These are phyloP conservation scores for Gentiana straminea DNA, from an alignment of 257 asterid genomes.

Conservation along the genomic window DNA sequence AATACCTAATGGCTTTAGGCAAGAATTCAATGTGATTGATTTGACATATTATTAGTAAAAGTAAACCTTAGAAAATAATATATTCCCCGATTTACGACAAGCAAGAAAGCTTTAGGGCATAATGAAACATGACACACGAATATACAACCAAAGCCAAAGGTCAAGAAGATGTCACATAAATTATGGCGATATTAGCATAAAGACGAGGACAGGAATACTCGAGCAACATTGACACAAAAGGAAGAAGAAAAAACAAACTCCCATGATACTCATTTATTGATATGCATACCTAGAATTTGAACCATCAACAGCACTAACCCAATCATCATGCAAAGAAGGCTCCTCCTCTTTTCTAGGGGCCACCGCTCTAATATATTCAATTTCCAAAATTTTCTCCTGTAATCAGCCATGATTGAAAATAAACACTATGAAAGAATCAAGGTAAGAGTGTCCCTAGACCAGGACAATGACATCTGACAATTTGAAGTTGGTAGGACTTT, in stretches of 20 bases:
- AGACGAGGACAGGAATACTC: background rate
- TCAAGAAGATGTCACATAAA: background rate
- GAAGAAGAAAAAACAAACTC: background rate
- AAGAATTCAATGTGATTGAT: too few species aligned
- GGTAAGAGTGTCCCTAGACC: background rate
- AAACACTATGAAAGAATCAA: constrained; percentile 6
- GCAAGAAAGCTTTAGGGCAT: background rate
- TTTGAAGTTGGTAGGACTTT: too few species aligned
- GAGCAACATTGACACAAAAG: background rate
- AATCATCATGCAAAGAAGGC: constrained; percentile 79
- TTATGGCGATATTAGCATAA: too few species aligned
- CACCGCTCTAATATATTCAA: constrained; percentile 82
- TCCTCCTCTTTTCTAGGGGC: constrained; percentile 79
- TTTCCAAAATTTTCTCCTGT: constrained; percentile 84
- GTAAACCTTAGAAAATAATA: background rate
- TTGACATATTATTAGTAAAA: too few species aligned
- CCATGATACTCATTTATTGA: background rate
- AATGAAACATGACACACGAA: background rate
- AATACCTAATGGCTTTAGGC: too few species aligned
- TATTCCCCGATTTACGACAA: background rate
- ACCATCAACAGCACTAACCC: constrained; percentile 98
- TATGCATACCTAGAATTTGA: constrained; percentile 54
- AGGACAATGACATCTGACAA: too few species aligned
- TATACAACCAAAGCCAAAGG: background rate
- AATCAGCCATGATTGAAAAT: constrained; percentile 8